Conservation (phyloP, 2,329 filamentous ascomycete genomes). For the Colletotrichum siamense region DNA sequence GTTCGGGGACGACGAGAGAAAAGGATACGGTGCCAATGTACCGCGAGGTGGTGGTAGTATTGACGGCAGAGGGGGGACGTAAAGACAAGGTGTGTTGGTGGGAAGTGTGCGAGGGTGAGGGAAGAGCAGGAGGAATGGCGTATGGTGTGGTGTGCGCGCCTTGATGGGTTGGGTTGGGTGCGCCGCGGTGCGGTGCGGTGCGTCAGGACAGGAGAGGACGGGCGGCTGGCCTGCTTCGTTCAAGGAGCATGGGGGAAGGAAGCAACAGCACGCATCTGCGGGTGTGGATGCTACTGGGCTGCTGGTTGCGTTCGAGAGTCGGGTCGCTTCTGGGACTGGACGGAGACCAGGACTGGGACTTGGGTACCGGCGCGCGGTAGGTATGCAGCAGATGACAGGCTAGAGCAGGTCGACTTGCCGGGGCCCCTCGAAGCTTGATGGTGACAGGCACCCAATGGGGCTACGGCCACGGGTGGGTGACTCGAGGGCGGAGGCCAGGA, state of each 20-base stretch:
- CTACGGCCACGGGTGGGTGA: conserved; percentile 19
- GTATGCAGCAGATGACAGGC: conserved; percentile 22
- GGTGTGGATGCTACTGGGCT: conserved; percentile 7
- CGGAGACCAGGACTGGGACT: neutral
- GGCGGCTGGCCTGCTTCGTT: conserved; percentile 4
- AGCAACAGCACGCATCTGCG: neutral
- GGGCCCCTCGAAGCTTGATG: conserved; percentile 26
- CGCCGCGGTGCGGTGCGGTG: conserved; percentile 16
- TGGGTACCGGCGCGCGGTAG: conserved; percentile 10
- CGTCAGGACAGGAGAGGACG: conserved; percentile 17
- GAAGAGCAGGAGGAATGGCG: conserved; percentile 15
- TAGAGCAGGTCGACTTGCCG: conserved; percentile 19
- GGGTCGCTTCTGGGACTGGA: conserved; percentile 12
- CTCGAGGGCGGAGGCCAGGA: neutral
- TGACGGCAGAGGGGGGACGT: neutral
- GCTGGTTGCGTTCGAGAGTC: conserved; percentile 19
- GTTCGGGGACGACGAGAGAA: conserved; percentile 11
- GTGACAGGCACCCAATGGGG: conserved; percentile 23
- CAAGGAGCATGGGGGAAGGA: conserved; percentile 1
- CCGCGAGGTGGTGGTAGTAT: conserved; percentile 8
- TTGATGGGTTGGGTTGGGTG: conserved; percentile 18
- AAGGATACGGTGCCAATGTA: conserved; percentile 4
- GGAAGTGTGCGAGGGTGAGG: conserved; percentile 18
- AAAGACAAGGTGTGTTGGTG: conserved; percentile 21
- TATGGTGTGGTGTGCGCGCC: conserved; percentile 9